These are phyloP conservation scores for Tuber calosporum DNA, from an alignment of 495 filamentous ascomycete species.

Conservation along the genomic window DNA sequence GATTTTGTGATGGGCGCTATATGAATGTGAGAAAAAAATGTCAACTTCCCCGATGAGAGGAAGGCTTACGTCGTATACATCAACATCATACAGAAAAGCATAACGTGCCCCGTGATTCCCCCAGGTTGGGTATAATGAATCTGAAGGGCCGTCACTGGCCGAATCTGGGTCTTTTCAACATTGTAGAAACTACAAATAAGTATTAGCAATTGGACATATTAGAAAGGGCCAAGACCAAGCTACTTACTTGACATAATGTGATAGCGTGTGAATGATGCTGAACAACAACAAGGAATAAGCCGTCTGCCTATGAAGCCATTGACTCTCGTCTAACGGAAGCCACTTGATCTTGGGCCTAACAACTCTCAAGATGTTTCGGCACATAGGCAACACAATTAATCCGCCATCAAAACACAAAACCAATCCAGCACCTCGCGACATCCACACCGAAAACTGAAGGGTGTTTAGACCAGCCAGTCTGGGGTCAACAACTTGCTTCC, in stretches of 20 bases:
- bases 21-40: slow-evolving; percentile 6
- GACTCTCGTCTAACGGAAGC: slow-evolving; percentile 85
- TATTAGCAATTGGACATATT: not conserved
- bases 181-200: slow-evolving; percentile 70
- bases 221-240: not conserved
- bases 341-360: slow-evolving; percentile 81
- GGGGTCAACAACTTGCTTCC: slow-evolving; percentile 60
- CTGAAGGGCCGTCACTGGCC: slow-evolving; percentile 72
- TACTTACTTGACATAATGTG: slow-evolving; percentile 93
- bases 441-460: slow-evolving; percentile 82
- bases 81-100: slow-evolving; percentile 96
- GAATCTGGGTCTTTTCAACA: slow-evolving; percentile 77
- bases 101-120: slow-evolving; percentile 93
- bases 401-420: slow-evolving; percentile 73
- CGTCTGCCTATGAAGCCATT: slow-evolving; percentile 95
- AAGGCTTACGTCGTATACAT: slow-evolving; percentile 74
- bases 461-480: slow-evolving; percentile 70
- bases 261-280: slow-evolving; percentile 63
- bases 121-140: slow-evolving; percentile 87
- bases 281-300: slow-evolving; percentile 84
- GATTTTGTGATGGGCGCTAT: slow-evolving; percentile 70
- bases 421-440: slow-evolving; percentile 87
- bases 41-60: not conserved
- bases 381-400: slow-evolving; percentile 88
- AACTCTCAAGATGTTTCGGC: slow-evolving; percentile 75